These are phyloP conservation scores for Pichia sp. DNA, from an alignment of 1,139 yeast genomes.

Conservation along the genomic window DNA sequence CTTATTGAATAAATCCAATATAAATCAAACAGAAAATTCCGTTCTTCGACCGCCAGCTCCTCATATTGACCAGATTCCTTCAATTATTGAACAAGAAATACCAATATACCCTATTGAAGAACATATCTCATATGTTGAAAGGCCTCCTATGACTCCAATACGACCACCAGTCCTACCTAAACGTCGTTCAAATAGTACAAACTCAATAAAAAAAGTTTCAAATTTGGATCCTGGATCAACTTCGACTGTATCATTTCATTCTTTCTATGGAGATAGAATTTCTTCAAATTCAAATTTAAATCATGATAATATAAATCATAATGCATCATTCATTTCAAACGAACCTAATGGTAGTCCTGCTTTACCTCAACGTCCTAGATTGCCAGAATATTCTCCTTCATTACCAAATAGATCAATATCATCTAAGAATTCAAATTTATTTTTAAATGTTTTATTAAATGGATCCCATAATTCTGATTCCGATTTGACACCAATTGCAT, in stretches of 20 bases:
- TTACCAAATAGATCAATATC: neutral
- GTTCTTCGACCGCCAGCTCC: too few relatives aligned
- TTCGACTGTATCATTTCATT: conserved; percentile 2
- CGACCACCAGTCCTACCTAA: conserved; percentile 6
- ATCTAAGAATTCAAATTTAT: neutral
- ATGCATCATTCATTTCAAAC: too few relatives aligned
- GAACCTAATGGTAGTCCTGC: neutral
- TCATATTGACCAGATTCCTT: too few relatives aligned
- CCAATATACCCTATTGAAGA: too few relatives aligned
- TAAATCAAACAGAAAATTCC: too few relatives aligned
- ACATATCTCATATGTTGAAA: neutral
- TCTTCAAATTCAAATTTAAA: neutral
- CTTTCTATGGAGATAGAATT: neutral
- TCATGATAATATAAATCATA: neutral
- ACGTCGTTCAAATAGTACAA: neutral
- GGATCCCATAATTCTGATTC: neutral
- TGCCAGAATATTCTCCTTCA: neutral
- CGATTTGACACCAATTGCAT: neutral
- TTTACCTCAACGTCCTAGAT: neutral
- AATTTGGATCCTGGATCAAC: conserved; percentile 10
- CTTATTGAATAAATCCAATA: too few relatives aligned
- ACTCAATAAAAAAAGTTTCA: conserved; percentile 1
- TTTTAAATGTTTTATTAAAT: too few relatives aligned
- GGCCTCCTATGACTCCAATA: conserved; percentile 1
- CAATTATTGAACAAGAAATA: neutral